These are phyloP conservation scores for Alternaria burnsii DNA, from an alignment of 2,329 filamentous ascomycete genomes.

Conservation along the genomic window DNA sequence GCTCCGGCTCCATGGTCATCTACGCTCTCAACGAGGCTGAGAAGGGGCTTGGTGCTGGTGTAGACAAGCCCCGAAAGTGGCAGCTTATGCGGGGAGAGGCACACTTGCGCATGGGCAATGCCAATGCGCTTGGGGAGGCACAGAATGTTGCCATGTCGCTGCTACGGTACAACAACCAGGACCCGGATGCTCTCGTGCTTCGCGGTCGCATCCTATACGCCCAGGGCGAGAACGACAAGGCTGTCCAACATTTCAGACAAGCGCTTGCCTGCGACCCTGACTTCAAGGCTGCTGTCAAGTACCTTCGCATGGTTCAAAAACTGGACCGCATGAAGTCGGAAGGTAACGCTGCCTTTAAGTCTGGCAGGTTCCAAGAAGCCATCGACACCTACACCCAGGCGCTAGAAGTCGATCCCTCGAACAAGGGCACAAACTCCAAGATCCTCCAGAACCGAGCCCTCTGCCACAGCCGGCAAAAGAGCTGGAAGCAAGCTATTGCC, in stretches of 20 bases:
- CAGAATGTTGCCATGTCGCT: slow-evolving; percentile 91
- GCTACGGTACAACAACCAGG: slow-evolving; percentile 84
- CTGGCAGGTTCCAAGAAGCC: slow-evolving; percentile 78
- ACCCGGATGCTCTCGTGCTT: slow-evolving; percentile 91
- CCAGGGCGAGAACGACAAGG: slow-evolving; percentile 94
- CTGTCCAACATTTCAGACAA: slow-evolving; percentile 89
- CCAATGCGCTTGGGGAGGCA: slow-evolving; percentile 88
- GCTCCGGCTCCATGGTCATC: slow-evolving; percentile 87
- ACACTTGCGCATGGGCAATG: slow-evolving; percentile 88
- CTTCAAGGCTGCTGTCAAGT: slow-evolving; percentile 86
- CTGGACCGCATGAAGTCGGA: slow-evolving; percentile 93
- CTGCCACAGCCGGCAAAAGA: slow-evolving; percentile 83
- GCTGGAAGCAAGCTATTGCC: slow-evolving; percentile 79
- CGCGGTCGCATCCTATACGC: slow-evolving; percentile 87
- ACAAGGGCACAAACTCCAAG: slow-evolving; percentile 94
- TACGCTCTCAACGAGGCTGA: slow-evolving; percentile 93
- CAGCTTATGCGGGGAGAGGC: slow-evolving; percentile 90
- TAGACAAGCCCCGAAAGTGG: slow-evolving; percentile 89
- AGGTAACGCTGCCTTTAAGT: slow-evolving; percentile 90
- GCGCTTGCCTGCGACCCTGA: slow-evolving; percentile 92
- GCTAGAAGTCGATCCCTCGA: slow-evolving; percentile 82
- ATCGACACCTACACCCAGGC: slow-evolving; percentile 86
- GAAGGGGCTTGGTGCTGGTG: slow-evolving; percentile 76
- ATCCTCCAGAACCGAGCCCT: slow-evolving; percentile 92
- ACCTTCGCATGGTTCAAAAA: slow-evolving; percentile 88